phyloP scores from a whole-genome alignment of 331 rosid genomes.

The Spiraea crenata region DNA sequence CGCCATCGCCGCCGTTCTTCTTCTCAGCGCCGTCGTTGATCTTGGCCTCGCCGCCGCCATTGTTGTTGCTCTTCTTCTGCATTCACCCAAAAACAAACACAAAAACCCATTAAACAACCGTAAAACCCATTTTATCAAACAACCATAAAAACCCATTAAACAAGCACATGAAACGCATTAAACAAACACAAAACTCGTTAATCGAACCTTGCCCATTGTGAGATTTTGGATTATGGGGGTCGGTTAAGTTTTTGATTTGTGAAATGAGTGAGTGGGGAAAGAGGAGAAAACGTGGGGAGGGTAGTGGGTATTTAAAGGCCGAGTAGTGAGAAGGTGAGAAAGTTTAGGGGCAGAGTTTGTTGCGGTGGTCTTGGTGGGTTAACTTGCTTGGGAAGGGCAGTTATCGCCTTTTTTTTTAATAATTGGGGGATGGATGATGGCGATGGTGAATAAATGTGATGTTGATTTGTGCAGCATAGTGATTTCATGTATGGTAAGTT shows the following conservation, averaged over 20 bases:
- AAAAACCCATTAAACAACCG: neutral
- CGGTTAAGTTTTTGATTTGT: neutral
- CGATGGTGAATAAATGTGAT: neutral
- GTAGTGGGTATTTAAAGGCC: neutral
- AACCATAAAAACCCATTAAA: neutral
- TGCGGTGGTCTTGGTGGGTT: neutral
- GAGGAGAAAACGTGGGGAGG: neutral
- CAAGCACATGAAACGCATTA: neutral
- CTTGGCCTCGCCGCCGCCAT: constrained; percentile 20
- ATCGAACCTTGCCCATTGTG: constrained; percentile 32
- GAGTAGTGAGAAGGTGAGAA: neutral
- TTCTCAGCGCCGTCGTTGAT: constrained; percentile 32
- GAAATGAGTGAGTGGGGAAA: neutral
- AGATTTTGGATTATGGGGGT: neutral
- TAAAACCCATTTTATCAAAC: neutral
- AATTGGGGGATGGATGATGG: neutral
- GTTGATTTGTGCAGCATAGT: too few relatives aligned
- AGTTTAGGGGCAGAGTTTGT: neutral
- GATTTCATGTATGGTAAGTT: neutral
- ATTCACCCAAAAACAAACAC: neutral
- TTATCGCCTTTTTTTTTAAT: too few relatives aligned
- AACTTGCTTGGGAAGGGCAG: too few relatives aligned
- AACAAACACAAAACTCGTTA: neutral
- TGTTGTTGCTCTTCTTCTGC: constrained; percentile 31
- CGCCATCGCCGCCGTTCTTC: constrained; percentile 36